Evolutionary conservation across 2,329 filamentous ascomycete genomes (phyloP), one percentile per base, ranked within the genome.

Genomic region (Botrytis galanthina): DNA sequence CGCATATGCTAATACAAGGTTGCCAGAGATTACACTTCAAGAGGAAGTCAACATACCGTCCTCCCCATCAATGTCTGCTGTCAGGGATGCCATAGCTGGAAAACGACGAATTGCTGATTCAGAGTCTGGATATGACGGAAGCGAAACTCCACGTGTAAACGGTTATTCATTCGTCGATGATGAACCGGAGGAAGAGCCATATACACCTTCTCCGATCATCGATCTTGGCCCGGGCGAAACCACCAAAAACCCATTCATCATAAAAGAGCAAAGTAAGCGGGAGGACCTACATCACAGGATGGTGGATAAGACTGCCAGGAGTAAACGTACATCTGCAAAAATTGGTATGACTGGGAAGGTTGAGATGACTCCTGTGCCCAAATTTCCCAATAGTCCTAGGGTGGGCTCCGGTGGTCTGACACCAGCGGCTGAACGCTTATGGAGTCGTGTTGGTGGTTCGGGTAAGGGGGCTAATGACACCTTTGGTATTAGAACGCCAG

Each of bases 101-200:
- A 89, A 86, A 12, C 89, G 91, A 7, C 87, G 89, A 14, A 84
- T 86, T 3, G 87, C 86, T 14, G 88, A 91, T 37, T 89, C 89
- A 20, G 90, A 93, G 77, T 88, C 88, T 9, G 84, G 82, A 7
- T 81, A 84, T 16, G 86, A 86, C 3, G 88, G 85, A 74, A 85
- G 86, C 1, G 94, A 97, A 82, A 98, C 95, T 0, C 96, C 95
- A 0, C 88, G 93, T 3, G 93, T 98, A 0, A 97, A 97, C 76
- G 96, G 96, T 1, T 99, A 98, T 81, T 89, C 94, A 0, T 98
- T 97, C 82, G 95, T 99, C 51, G 94, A 97, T 77, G 94, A 97
- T 73, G 92, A 92, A 59, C 87, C 88, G 0, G 86, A 86, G 26
- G 79, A 85, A 70, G 85, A 86, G 69, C 77, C 82, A 14, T 84